Percentiles rank a stretch among this genome's conserved stretches.
phyloP scores from a whole-genome alignment of 163 green algal genomes.

The Scenedesmus sp. region DNA sequence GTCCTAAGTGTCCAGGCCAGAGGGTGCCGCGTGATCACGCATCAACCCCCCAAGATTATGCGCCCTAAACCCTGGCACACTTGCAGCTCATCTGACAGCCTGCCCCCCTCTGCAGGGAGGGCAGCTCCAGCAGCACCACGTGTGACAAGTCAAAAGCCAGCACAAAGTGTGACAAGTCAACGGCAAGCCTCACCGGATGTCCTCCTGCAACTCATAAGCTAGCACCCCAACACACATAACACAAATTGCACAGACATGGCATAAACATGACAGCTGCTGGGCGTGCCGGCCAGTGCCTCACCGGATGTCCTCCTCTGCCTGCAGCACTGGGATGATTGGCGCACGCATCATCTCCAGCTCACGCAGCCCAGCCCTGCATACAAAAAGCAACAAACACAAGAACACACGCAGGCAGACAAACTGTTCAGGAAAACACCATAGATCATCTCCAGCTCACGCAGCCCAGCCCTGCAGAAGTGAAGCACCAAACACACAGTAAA shows the following conservation, averaged over 20 bases:
- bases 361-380: slow-evolving; percentile 23
- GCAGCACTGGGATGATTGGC: slow-evolving; percentile 59
- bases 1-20: too few species aligned
- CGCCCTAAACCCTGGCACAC: too few species aligned
- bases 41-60: too few species aligned
- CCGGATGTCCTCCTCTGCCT: slow-evolving; percentile 73
- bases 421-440: neutral
- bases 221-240: neutral
- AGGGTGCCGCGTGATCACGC: too few species aligned
- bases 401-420: neutral
- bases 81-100: too few species aligned
- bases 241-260: neutral
- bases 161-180: too few species aligned
- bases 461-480: neutral
- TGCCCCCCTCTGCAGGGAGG: too few species aligned
- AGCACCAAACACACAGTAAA: neutral
- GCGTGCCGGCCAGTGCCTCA: neutral
- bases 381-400: neutral
- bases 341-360: slow-evolving; percentile 47
- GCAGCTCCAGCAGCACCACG: too few species aligned
- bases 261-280: neutral
- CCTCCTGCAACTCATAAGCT: neutral
- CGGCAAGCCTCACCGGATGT: too few species aligned
- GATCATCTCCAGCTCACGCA: slow-evolving; percentile 39
- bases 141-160: too few species aligned